A percentile compares a stretch with the other conserved stretches of the same genome.
Conservation (phyloP, 345 rosid genomes). For the Corchorus capsularis region DNA sequence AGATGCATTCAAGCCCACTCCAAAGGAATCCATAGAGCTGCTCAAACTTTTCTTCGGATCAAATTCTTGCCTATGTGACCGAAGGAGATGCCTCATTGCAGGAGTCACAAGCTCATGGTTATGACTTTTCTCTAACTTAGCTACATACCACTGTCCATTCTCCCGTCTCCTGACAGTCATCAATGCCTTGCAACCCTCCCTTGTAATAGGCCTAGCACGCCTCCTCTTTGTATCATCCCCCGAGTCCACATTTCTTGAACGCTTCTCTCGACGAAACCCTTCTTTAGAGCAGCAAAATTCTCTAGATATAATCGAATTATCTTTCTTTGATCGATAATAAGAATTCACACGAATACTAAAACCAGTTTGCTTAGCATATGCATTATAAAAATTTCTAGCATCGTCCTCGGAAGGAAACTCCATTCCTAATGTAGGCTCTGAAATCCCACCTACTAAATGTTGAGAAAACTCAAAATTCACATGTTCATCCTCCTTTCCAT, state of each 20-base stretch:
- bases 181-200: conserved; percentile 35
- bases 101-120: conserved; percentile 33
- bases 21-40: conserved; percentile 15
- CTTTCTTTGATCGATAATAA: conserved; percentile 36
- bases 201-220: conserved; percentile 31
- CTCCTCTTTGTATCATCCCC: conserved; percentile 23
- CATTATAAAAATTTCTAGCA: conserved; percentile 35
- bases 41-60: conserved; percentile 20
- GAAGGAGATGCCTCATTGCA: conserved; percentile 31
- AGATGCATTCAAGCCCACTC: conserved; percentile 11
- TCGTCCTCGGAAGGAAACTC: conserved; percentile 36
- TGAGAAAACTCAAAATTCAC: conserved; percentile 23
- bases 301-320: conserved; percentile 29
- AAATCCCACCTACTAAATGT: conserved; percentile 17
- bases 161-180: conserved; percentile 32
- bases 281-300: conserved; percentile 35
- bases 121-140: conserved; percentile 33
- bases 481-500: conserved; percentile 1
- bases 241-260: conserved; percentile 7
- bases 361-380: conserved; percentile 31
- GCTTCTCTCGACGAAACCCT: conserved; percentile 28
- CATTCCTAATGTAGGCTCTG: conserved; percentile 33
- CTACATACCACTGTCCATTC: conserved; percentile 30
- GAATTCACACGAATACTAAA: conserved; percentile 36
- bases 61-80: conserved; percentile 27